Conservation (phyloP, 495 filamentous ascomycete species). For the Penicillium fimorum region DNA sequence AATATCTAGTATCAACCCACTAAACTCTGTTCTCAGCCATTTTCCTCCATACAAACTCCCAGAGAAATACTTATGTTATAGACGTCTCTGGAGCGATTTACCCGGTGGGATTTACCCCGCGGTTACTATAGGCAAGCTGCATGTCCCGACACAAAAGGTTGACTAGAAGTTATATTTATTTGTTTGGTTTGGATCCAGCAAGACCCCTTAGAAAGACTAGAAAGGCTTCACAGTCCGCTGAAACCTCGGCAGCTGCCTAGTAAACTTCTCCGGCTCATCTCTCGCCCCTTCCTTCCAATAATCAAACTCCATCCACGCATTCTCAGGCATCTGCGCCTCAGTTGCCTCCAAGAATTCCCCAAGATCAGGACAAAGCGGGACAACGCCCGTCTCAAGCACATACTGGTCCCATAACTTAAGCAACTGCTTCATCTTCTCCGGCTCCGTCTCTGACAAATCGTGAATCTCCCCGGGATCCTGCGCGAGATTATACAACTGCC, state of each 20-base stretch:
- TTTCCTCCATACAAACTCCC: constrained; percentile 2
- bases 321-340: constrained; percentile 66
- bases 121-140: background rate
- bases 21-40: background rate
- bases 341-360: constrained; percentile 53
- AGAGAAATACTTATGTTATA: background rate
- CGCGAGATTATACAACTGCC: constrained; percentile 49
- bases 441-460: constrained; percentile 55
- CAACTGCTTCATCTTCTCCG: constrained; percentile 51
- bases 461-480: constrained; percentile 54
- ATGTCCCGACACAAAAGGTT: background rate
- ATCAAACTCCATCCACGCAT: constrained; percentile 68
- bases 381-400: constrained; percentile 59
- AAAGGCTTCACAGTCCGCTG: constrained; percentile 51
- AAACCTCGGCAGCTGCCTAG: constrained; percentile 50
- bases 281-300: constrained; percentile 63
- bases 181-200: background rate
- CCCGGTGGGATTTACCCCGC: background rate
- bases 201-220: background rate
- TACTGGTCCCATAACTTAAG: constrained; percentile 58
- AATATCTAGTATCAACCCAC: background rate
- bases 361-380: constrained; percentile 44
- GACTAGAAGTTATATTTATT: background rate
- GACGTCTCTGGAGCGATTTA: background rate
- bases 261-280: constrained; percentile 56